Base-by-base conservation (phyloP, 148 eudicot genomes). In the Cornus kousa region DNA sequence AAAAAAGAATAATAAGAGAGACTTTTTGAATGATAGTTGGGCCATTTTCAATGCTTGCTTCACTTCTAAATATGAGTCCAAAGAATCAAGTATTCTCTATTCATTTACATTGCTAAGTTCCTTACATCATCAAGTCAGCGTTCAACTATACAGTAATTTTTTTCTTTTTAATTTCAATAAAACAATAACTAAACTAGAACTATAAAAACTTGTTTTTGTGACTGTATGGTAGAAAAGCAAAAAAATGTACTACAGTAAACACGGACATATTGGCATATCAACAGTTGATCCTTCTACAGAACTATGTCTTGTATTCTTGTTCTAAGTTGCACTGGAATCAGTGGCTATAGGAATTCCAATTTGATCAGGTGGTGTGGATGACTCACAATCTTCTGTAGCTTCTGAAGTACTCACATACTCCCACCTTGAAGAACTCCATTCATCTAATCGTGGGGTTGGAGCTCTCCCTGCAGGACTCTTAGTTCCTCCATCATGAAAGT, bases 401-500 rank as follows among this genome's bases (percentile, higher is more conserved):
- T 81, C 79, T 4, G 76, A 59, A 23, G 76, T 75, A 62, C 83
- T 75, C 31, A 75, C 79, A 24, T 73, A 67, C 31, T 79, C 77
- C 77, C 77, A 79, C 72, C 19, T 66, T 9, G 50, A 14, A 46
- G 73, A 55, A 31, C 16, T 64, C 69, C 70, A 9, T 43, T 8
- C n/a, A 22, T 72, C 66, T 22, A 2, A 6, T 19, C 39, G 9
- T 17, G 2, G 78, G 37, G 59, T 66, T 17, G 40, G 78, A 66
- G 70, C 5, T 62, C 12, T 23, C n/a, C 70, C 5, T 0, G 43
- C 43, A 39, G 37, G 73, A 40, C 28, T 14, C 24, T 32, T 80
- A 40, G 22, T 57, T 22, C 69, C 64, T 23, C 76, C 73, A 7
- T 68, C 17, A 2, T 32, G 57, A 11, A 53, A 53, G 19, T 12